Conservation (phyloP, 345 rosid genomes). For the Eutrema yunnanense region DNA sequence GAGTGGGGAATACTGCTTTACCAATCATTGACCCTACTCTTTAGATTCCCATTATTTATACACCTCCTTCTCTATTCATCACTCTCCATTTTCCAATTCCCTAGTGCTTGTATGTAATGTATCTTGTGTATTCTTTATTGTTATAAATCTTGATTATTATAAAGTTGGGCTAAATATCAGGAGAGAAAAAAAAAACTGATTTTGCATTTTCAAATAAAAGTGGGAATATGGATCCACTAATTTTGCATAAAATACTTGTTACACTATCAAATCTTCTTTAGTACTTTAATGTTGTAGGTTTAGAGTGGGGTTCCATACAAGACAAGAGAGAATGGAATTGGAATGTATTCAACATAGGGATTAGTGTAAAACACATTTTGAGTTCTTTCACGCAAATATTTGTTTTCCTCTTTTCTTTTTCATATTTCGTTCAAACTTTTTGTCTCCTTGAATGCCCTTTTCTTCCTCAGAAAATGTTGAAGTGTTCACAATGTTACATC, state of each 20-base stretch:
- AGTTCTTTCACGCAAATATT: conserved; percentile 11
- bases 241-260: background rate
- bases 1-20: conserved; percentile 27
- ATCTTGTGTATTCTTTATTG: conserved; percentile 8
- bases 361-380: conserved; percentile 25
- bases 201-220: background rate
- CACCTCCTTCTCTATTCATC: too few species aligned
- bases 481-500: conserved; percentile 8
- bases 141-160: background rate
- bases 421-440: conserved; percentile 16
- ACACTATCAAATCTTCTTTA: background rate
- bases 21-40: conserved; percentile 29
- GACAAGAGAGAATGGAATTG: background rate
- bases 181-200: background rate
- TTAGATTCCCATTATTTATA: conserved; percentile 18
- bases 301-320: conserved; percentile 13
- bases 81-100: background rate
- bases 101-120: conserved; percentile 18
- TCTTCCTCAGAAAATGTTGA: conserved; percentile 17
- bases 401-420: background rate
- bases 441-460: conserved; percentile 33
- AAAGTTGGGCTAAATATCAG: conserved; percentile 17
- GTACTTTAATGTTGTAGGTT: conserved; percentile 4
- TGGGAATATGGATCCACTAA: conserved; percentile 6
- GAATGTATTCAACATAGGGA: conserved; percentile 28